These are phyloP conservation scores for Trichaptum fuscoviolaceum DNA, from an alignment of 768 basidiomycete genomes.

Conservation along the genomic window DNA sequence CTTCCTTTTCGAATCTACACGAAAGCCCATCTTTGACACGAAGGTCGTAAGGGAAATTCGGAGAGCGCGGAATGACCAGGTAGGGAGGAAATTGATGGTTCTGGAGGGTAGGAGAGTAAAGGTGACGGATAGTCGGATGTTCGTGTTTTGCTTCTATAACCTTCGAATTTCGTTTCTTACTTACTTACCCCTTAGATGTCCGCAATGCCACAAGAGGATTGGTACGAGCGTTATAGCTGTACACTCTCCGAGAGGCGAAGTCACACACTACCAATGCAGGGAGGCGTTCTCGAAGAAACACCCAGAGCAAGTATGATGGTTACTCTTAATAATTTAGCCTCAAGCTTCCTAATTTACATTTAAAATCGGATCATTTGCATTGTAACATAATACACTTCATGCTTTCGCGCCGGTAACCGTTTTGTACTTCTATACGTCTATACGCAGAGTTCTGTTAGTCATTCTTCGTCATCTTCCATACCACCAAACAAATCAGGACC, in stretches of 20 bases:
- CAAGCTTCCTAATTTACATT: not conserved
- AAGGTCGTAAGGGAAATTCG: slow-evolving; percentile 63
- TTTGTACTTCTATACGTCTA: not conserved
- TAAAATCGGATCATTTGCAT: not conserved
- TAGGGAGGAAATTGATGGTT: slow-evolving; percentile 65
- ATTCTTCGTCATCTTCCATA: not conserved
- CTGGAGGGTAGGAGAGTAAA: slow-evolving; percentile 81
- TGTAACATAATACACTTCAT: not conserved
- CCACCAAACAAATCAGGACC: not conserved
- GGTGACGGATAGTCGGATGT: slow-evolving; percentile 92
- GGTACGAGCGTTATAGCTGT: slow-evolving; percentile 93
- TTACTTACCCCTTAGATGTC: slow-evolving; percentile 55
- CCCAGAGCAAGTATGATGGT: no score
- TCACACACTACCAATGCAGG: slow-evolving; percentile 94
- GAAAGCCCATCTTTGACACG: slow-evolving; percentile 64
- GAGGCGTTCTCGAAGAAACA: slow-evolving; percentile 57
- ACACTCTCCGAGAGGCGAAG: slow-evolving; percentile 89
- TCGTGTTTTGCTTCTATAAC: slow-evolving; percentile 25
- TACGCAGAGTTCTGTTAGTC: not conserved
- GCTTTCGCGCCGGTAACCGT: not conserved
- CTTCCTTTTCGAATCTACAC: slow-evolving; percentile 70
- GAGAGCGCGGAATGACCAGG: slow-evolving; percentile 72
- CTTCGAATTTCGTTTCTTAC: slow-evolving; percentile 4
- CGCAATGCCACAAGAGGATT: slow-evolving; percentile 91
- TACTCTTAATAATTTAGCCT: not conserved